Evolutionary conservation across 129 eudicot genomes (phyloP).

Genomic region (Silybum marianum): DNA sequence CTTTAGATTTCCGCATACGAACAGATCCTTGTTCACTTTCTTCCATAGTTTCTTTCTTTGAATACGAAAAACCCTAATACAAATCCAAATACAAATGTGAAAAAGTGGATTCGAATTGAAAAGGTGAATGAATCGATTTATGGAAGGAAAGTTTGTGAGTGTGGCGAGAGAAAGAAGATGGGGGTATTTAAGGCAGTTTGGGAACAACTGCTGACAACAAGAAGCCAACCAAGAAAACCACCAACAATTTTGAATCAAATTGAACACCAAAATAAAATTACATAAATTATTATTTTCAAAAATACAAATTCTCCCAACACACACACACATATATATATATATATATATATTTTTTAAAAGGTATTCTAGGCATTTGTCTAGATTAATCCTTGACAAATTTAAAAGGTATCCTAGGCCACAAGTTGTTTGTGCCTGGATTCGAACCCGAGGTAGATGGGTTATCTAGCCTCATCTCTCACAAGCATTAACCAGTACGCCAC

Average conservation of each 20-base stretch:
- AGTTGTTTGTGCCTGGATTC: too few species aligned
- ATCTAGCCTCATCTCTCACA: too few species aligned
- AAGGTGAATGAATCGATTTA: background rate
- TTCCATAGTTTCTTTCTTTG: constrained; percentile 22
- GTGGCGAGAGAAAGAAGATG: background rate
- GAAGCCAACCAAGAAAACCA: constrained; percentile 33
- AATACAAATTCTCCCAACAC: too few species aligned
- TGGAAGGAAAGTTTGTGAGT: constrained; percentile 14
- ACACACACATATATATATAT: too few species aligned
- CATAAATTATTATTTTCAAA: too few species aligned
- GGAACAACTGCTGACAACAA: constrained; percentile 42
- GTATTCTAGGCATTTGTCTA: too few species aligned
- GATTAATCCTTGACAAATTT: too few species aligned
- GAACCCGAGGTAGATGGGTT: too few species aligned
- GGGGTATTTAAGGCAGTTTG: constrained; percentile 30
- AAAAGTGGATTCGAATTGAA: background rate
- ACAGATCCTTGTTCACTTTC: constrained; percentile 20
- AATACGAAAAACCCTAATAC: background rate
- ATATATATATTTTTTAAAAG: too few species aligned
- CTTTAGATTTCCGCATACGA: constrained; percentile 31
- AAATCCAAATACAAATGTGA: background rate
- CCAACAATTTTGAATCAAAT: background rate
- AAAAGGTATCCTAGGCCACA: too few species aligned
- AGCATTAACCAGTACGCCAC: too few species aligned
- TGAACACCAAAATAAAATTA: too few species aligned